Base-by-base conservation (phyloP, 2,329 filamentous ascomycete genomes). In the Gremmenia infestans region DNA sequence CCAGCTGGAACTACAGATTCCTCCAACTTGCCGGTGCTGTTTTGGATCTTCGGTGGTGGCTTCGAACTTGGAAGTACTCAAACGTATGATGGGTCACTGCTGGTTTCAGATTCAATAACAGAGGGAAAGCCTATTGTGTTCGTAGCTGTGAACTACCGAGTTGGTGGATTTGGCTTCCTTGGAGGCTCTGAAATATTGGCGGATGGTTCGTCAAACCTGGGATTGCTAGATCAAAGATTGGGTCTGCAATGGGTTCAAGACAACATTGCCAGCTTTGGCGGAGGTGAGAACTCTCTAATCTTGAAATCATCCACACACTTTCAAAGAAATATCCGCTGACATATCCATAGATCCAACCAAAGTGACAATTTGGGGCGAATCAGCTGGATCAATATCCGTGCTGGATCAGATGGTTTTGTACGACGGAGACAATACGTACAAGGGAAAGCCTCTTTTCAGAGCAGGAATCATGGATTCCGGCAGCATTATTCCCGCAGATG, bases 381-480 rank as follows among this genome's bases (percentile, higher is more conserved):
- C 63, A 5, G 85, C 87, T 0, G 86, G 86, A 0, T 74, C 83
- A 14, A 90, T 91, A 59, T 91, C 87, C 0, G 87, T 89, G 1
- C 80, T 87, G 49, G 82, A 91, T 65, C 89, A 93, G 63, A 90
- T 91, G 81, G 74, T 82, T 1, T 74, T 92, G 11, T 91, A 89
- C 62, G 80, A 83, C 36, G 89, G 89, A 6, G 76, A 93, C 69
- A 81, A 83, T 67, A 85, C 76, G 0, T 91, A 92, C 74, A 90
- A 91, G 2, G 87, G 85, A 52, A 83, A 87, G 64, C 76, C 84
- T 1, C 77, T 94, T 0, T 93, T 94, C 79, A 81, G 86, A 25
- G 88, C 76, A 1, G 88, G 77, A 25, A 92, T 93, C 63, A 92
- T 94, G 88, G 81, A 88, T 72, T 88, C 84, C 2, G 87, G 87